Evolutionary conservation across 495 filamentous ascomycete species (phyloP), one percentile per base, ranked within the genome.

Genomic region (Penicillium soppii): DNA sequence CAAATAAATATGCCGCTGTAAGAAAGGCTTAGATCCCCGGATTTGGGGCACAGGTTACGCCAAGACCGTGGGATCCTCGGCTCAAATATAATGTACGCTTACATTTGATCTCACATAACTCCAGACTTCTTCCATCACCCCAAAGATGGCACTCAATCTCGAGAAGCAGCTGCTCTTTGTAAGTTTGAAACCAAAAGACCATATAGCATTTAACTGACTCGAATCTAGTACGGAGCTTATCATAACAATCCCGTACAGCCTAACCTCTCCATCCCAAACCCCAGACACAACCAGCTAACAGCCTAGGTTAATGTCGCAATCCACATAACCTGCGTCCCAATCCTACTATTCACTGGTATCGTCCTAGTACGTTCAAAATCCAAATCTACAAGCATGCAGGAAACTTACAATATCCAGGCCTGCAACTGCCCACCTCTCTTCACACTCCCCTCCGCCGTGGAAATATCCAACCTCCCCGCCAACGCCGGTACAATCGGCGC

Each of bases 311-410:
- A 98, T 62, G 73, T 97, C 46, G 79, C 81, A 19, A 96, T 98
- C 58, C 94, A 98, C 67, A 86, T 96, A 60, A 76, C 84, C 20
- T 97, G 89, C 65, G 92, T 98, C 7, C 94, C 94, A 1, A 61
- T 88, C 27, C 81, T 98, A 33, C 72, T 96, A 47, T 84, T 95
- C 55, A 89, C 89, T 1, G 81, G 74, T 2, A 86, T 97, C 54
- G 77, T 91, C 35, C 63, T 97, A 55, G 92, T 96, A 86, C 56
- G 80, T 59, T 16, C 29, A 22, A n/a, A n/a, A n/a, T n/a, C n/a
- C n/a, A n/a, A 49, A 26, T 30, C 16, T 17, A 16, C 12, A 25
- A 20, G 12, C 12, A 19, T 13, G 8, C n/a, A 33, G 20, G 7
- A 33, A 27, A 10, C 12, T 46, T 48, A 16, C 39, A n/a, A 13